Conservation (phyloP, 2,329 filamentous ascomycete species). For the Didymellaceae sp. region DNA sequence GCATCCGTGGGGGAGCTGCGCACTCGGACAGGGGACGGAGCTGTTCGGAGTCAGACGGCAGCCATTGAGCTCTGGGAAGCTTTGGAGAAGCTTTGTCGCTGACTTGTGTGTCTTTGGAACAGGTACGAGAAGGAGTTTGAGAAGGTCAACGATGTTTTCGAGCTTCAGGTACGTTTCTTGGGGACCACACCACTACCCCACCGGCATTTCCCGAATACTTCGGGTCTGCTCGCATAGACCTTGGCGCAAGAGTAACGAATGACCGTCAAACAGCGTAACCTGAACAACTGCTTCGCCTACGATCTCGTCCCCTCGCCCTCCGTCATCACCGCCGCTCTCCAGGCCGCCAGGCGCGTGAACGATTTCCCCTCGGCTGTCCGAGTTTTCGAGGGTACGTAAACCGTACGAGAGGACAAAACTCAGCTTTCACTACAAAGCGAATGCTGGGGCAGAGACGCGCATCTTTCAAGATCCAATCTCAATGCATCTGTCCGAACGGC, state of each 20-base stretch:
- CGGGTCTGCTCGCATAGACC: slow-evolving; percentile 10
- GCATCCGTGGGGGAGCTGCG: slow-evolving; percentile 28
- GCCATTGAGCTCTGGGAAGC: slow-evolving; percentile 40
- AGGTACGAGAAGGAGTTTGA: slow-evolving; percentile 99
- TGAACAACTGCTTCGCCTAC: slow-evolving; percentile 99
- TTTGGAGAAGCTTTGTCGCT: slow-evolving; percentile 31
- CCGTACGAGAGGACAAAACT: too few species aligned
- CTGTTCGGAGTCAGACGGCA: slow-evolving; percentile 22
- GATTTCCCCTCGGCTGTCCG: slow-evolving; percentile 98
- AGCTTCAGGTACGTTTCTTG: slow-evolving; percentile 82
- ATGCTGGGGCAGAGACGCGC: not conserved
- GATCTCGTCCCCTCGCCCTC: slow-evolving; percentile 95
- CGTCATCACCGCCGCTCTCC: slow-evolving; percentile 89
- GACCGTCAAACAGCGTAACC: slow-evolving; percentile 70
- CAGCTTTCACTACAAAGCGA: too few species aligned
- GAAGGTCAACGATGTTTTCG: slow-evolving; percentile 95
- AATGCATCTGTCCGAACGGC: not conserved
- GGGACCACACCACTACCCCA: slow-evolving; percentile 10
- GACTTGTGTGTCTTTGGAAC: slow-evolving; percentile 36
- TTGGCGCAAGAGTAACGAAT: slow-evolving; percentile 18
- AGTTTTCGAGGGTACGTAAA: slow-evolving; percentile 88
- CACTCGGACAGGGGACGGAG: slow-evolving; percentile 19
- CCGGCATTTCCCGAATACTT: slow-evolving; percentile 23
- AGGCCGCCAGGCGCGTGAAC: slow-evolving; percentile 93
- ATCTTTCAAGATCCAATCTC: not conserved